Evolutionary conservation across 2,329 filamentous ascomycete genomes (phyloP), one percentile per base, ranked within the genome.

Genomic region (Colletotrichum cereale): DNA sequence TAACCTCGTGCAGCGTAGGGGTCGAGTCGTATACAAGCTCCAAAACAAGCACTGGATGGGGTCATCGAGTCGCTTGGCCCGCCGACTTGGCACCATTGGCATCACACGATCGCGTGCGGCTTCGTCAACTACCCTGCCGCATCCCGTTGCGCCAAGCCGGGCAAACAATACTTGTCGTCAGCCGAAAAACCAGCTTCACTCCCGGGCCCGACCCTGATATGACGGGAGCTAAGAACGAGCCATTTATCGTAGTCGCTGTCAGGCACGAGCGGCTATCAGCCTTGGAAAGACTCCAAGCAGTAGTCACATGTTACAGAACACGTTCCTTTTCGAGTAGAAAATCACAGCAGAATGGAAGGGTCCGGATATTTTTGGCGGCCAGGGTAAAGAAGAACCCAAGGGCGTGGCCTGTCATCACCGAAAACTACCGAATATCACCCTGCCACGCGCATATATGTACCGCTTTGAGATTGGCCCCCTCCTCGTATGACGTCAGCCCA

Each of bases 111-210:
- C 48, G 36, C 21, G 5, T 44, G 34, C 61, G 36, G 34, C 36
- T 52, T 53, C 16, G 47, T 18, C 12, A 7, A 38, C 48, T n/a
- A 38, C 61, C 61, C 48, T 55, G 61, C 10, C 48, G 24, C 18
- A 18, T 34, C 11, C 31, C 48, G 24, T 24, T 44, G 61, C 26
- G 61, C 61, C 61, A 63, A 63, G 61, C 48, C 61, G 48, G 61
- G 47, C 36, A 34, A 11, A 40, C 40, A 40, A 24, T 18, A 40
- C 34, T 53, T 53, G 11, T 24, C 61, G 31, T 34, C 61, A 55
- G 61, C 61, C 61, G 44, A 63, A 36, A 63, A 26, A 31, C 36
- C 48, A 48, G 61, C 61, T 63, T n/a, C 47, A 10, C 61, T 31
- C 12, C 36, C 61, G 61, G 61, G 21, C 26, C 61, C 24, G 48